Base-by-base conservation (phyloP, 2,329 filamentous ascomycete genomes). In the Harringtonia aguacate region DNA sequence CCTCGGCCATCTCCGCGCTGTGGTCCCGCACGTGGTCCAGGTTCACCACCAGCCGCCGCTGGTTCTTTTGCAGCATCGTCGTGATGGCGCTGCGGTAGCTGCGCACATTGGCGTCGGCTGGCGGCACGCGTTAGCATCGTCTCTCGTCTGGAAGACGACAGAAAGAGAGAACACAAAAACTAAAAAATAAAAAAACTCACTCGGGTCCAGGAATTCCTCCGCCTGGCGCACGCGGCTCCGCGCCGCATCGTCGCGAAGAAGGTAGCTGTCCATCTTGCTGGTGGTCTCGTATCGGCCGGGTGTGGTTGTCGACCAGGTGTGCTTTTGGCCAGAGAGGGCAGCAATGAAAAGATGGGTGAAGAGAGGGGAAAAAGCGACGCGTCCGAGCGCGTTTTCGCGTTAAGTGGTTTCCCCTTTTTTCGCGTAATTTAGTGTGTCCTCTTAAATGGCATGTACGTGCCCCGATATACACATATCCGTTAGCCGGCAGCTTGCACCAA, bases 41-140 rank as follows among this genome's bases (percentile, higher is more conserved):
- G 61, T 83, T 86, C 54, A 90, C 84, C 45, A 75, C 70, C 28
- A 84, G 64, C 44, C 80, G 71, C 48, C 77, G 69, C 55, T 80
- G 71, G 54, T 77, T 77, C 60, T 77, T 81, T 58, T 83, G 77
- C 27, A 84, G 68, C 80, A 84, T 84, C 53, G 79, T 60, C 50
- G 94, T 79, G 58, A 97, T 94, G 58, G 94, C 88, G 49, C 88
- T 81, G 58, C 88, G 79, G 67, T 95, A 95, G 63, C 86, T 94
- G 55, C 75, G 68, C 29, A 64, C 69, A 62, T 72, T 69, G 33
- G 68, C 66, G 57, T 75, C 69, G 56, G 69, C 70, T 75, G 48
- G 44, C 15, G 5, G 37, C 13, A 24, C 17, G 13, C 28, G 9
- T 28, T 17, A 7, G 4, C 29, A 8, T 14, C 30, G 30, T 14